Evolutionary conservation across 2,329 filamentous ascomycete genomes (phyloP), one percentile per base, ranked within the genome.

Genomic region (Arthrobotrys conoides): DNA sequence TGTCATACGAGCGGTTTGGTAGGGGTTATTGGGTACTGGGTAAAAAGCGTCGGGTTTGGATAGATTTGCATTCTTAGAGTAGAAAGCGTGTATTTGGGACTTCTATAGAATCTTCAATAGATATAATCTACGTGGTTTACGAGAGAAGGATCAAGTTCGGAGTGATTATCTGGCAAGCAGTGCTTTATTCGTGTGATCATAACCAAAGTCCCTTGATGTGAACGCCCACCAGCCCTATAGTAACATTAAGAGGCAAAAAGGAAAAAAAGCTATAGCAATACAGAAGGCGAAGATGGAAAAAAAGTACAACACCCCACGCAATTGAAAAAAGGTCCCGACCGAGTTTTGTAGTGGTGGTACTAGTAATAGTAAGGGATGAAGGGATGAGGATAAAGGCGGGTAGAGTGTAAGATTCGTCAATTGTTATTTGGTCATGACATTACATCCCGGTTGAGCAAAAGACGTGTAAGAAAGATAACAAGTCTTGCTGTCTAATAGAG

Each of bases 101-200:
- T n/a, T 14, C 20, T 22, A 64, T 67, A 30, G 48, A 55, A 36
- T 30, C 3, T 30, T 30, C 6, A 30, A 30, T 30, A 30, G 27
- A 30, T 6, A 30, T n/a, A n/a, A n/a, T 9, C 10, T 30, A 66
- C 49, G 46, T 22, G 27, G 14, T 51, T 59, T 63, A 44, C 18
- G 36, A n/a, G 12, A 24, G 36, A 9, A 27, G 9, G 8, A n/a
- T 33, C 24, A 24, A 49, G n/a, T 41, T 44, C 27, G 53, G 53
- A 44, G 63, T 68, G 73, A 66, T 78, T 68, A 68, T 78, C 68
- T 78, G 75, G 68, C 68, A 78, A 78, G 68, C 64, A 72, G 68
- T 72, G 75, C 68, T 72, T 70, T 72, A 78, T 78, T 78, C 75
- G 68, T 61, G 36, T 78, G 68, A 78, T 78, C 75, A 72, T 78